Base-by-base conservation (phyloP, 2,329 filamentous ascomycete species). In the Fusarium acutatum region DNA sequence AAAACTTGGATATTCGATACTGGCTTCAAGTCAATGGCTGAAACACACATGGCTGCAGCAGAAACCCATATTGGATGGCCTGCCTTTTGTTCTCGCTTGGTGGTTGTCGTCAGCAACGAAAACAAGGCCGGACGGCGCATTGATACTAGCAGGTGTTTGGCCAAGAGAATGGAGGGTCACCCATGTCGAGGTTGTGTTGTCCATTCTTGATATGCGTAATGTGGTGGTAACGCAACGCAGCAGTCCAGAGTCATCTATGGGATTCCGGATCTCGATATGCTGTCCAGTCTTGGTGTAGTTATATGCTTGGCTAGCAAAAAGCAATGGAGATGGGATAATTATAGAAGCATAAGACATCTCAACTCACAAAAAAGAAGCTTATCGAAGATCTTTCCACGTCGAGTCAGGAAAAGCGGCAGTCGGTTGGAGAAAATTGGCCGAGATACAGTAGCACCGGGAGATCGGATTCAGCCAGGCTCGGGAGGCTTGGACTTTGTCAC, bases 61-160 rank as follows among this genome's bases (percentile, higher is more conserved):
- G 26, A 58, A 53, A 14, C 38, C 17, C 47, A 66, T 47, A 62
- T 59, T 71, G 67, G 71, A 37, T 28, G 28, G n/a, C 40, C 30
- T 54, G 18, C 32, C 47, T 58, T 66, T 62, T 72, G 52, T 61
- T 67, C 49, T 49, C 37, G 63, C 69, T 67, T 46, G 60, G 53
- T 54, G 61, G 75, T 67, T 71, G 74, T 74, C 72, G 75, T 77
- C 74, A 75, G 75, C 75, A 72, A 73, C 70, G 49, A 77, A 75
- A 73, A 70, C 69, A 75, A 64, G 67, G 69, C 26, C 72, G 60
- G 56, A 71, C 44, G 56, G 46, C 50, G 64, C 54, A 70, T 66
- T 35, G 41, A 60, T 44, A 54, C 60, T 69, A 74, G 68, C 40
- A 58, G 60, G 20, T 72, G 63, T 49, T 72, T 74, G 71, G 71